These are phyloP conservation scores for Nitzschia putrida DNA, from an alignment of 108 stramenopile genomes.

Conservation along the genomic window DNA sequence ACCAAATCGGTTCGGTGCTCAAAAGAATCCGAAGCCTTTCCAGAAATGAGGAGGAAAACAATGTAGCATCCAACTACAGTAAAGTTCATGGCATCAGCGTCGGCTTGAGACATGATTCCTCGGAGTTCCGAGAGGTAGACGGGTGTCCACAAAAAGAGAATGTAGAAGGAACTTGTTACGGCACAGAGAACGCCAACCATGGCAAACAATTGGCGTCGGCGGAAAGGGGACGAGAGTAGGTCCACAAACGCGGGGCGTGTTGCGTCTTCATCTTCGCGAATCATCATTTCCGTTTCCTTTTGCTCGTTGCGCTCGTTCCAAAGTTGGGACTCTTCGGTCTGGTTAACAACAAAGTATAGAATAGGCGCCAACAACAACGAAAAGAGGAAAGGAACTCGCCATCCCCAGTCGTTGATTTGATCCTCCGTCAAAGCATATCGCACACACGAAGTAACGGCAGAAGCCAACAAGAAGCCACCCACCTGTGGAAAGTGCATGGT, in stretches of 20 bases:
- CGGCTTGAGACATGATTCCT: constrained; percentile 54
- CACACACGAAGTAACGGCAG: constrained; percentile 54
- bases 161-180: constrained; percentile 54
- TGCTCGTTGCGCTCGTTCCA: constrained; percentile 55
- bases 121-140: constrained; percentile 63
- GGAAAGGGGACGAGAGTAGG: constrained; percentile 55
- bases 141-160: constrained; percentile 63
- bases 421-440: constrained; percentile 60
- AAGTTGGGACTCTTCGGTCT: constrained; percentile 62
- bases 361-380: constrained; percentile 60
- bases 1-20: constrained; percentile 62
- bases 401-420: constrained; percentile 71
- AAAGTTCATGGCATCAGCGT: constrained; percentile 65
- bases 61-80: constrained; percentile 57
- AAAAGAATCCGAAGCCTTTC: constrained; percentile 54
- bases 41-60: constrained; percentile 42
- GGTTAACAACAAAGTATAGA: constrained; percentile 50
- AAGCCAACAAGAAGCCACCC: constrained; percentile 69
- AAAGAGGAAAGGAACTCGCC: constrained; percentile 76
- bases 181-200: constrained; percentile 61
- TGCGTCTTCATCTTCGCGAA: constrained; percentile 40
- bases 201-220: constrained; percentile 56
- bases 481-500: constrained; percentile 24
- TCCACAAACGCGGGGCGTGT: constrained; percentile 52
- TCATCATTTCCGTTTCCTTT: constrained; percentile 46